phyloP scores from a whole-genome alignment of 208 protist species.

The Herpetomonas tarakana region DNA sequence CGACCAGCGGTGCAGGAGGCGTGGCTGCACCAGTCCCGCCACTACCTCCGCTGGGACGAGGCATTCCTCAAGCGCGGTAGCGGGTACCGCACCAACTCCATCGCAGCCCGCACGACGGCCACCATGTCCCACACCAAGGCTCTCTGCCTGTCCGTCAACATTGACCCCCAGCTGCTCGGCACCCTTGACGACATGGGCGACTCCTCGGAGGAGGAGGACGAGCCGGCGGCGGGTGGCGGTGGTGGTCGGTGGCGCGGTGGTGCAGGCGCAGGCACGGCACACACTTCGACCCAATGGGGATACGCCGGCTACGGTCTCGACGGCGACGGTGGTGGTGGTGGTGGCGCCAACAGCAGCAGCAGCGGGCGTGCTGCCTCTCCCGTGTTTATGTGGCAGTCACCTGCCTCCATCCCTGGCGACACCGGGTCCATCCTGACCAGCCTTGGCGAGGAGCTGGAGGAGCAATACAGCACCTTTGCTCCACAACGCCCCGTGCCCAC shows the following conservation, averaged over 20 bases:
- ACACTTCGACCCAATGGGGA: too few relatives aligned
- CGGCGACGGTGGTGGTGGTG: background rate
- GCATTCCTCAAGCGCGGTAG: conserved; percentile 48
- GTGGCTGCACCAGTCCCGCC: conserved; percentile 60
- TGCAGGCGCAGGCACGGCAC: too few relatives aligned
- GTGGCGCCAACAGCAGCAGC: background rate
- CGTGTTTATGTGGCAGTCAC: conserved; percentile 75
- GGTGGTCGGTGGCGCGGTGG: conserved; percentile 3
- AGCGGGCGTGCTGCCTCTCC: conserved; percentile 15
- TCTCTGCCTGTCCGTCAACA: conserved; percentile 67
- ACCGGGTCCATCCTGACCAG: conserved; percentile 40
- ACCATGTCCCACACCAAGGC: conserved; percentile 52
- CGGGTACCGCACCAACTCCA: conserved; percentile 50
- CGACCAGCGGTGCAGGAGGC: conserved; percentile 51
- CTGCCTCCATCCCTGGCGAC: conserved; percentile 59
- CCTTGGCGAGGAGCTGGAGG: conserved; percentile 53
- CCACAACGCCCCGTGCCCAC: conserved; percentile 45
- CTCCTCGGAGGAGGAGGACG: conserved; percentile 13
- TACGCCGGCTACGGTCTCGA: background rate
- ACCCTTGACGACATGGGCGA: conserved; percentile 30
- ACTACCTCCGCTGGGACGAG: conserved; percentile 57
- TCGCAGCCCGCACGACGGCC: conserved; percentile 51
- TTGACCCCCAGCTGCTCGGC: conserved; percentile 49
- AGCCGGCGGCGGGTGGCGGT: conserved; percentile 1
- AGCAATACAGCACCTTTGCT: conserved; percentile 73